phyloP scores from a whole-genome alignment of 345 rosid genomes.

The Isatis tinctoria region DNA sequence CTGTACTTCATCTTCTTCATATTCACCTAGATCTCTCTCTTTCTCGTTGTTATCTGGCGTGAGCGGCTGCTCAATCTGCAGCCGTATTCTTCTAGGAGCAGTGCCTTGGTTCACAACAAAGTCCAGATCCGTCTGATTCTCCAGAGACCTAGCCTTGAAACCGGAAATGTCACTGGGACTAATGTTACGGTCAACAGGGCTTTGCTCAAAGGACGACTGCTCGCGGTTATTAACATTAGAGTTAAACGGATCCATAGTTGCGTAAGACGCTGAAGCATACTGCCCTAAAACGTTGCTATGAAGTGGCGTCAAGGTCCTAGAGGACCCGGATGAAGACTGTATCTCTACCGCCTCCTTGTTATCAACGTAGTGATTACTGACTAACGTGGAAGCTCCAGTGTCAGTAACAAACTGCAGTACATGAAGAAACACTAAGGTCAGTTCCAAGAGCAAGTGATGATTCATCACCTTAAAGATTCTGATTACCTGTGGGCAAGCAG shows the following conservation, averaged over 20 bases:
- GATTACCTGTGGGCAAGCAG: conserved; percentile 43
- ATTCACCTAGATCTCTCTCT: conserved; percentile 10
- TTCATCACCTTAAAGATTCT: neutral
- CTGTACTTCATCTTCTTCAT: conserved; percentile 32
- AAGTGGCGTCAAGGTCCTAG: conserved; percentile 20
- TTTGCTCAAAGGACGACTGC: conserved; percentile 29
- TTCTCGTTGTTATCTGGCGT: neutral
- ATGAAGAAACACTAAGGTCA: conserved; percentile 14
- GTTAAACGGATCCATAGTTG: conserved; percentile 38
- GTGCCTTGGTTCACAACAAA: conserved; percentile 45
- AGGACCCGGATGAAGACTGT: conserved; percentile 36
- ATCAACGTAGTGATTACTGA: conserved; percentile 27
- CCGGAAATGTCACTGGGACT: conserved; percentile 36
- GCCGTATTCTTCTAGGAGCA: conserved; percentile 61
- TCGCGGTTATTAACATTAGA: conserved; percentile 31
- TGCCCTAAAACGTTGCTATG: conserved; percentile 28
- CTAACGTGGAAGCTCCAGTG: conserved; percentile 24
- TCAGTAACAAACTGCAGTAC: conserved; percentile 24
- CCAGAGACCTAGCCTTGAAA: conserved; percentile 46
- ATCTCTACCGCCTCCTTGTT: conserved; percentile 34
- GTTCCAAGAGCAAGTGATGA: neutral
- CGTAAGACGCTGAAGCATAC: conserved; percentile 35
- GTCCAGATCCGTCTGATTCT: conserved; percentile 31
- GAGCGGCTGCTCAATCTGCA: conserved; percentile 22
- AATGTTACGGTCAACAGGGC: conserved; percentile 25